These are phyloP conservation scores for Spinellus fusiger DNA, from an alignment of 192 early-diverging fungal species.

Conservation along the genomic window DNA sequence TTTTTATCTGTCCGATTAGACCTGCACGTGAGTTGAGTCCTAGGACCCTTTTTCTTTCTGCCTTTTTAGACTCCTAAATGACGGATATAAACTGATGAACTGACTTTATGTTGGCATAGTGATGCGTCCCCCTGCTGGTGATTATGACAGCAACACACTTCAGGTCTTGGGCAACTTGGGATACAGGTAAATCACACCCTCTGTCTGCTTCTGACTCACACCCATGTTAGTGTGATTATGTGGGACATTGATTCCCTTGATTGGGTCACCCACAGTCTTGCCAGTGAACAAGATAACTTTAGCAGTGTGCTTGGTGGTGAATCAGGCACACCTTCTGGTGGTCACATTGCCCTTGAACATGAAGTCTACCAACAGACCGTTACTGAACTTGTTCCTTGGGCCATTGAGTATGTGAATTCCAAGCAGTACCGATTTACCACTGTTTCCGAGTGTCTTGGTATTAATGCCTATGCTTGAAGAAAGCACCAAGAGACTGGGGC, in stretches of 20 bases:
- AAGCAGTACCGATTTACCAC: slow-evolving; percentile 34
- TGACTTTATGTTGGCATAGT: background rate
- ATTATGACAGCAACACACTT: slow-evolving; percentile 13
- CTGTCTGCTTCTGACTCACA: background rate
- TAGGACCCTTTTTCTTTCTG: background rate
- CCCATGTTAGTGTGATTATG: slow-evolving; percentile 15
- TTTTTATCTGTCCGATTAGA: background rate
- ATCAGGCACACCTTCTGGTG: background rate
- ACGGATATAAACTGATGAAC: too few relatives aligned
- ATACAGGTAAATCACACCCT: slow-evolving; percentile 26
- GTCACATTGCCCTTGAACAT: slow-evolving; percentile 1
- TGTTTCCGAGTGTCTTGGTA: slow-evolving; percentile 34
- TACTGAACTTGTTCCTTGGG: slow-evolving; percentile 29
- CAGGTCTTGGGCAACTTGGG: slow-evolving; percentile 21
- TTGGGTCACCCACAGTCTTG: slow-evolving; percentile 20
- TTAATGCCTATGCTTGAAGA: background rate
- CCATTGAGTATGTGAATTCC: slow-evolving; percentile 26
- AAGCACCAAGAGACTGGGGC: background rate
- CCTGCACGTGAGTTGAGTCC: too few relatives aligned
- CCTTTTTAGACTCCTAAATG: background rate
- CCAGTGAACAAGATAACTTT: slow-evolving; percentile 1
- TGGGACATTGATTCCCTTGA: slow-evolving; percentile 41
- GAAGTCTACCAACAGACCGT: slow-evolving; percentile 23
- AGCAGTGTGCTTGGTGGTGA: background rate
- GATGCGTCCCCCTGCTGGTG: slow-evolving; percentile 52